Evolutionary conservation across 352 stramenopile species (phyloP).

Genomic region (Phytopythium vexans): DNA sequence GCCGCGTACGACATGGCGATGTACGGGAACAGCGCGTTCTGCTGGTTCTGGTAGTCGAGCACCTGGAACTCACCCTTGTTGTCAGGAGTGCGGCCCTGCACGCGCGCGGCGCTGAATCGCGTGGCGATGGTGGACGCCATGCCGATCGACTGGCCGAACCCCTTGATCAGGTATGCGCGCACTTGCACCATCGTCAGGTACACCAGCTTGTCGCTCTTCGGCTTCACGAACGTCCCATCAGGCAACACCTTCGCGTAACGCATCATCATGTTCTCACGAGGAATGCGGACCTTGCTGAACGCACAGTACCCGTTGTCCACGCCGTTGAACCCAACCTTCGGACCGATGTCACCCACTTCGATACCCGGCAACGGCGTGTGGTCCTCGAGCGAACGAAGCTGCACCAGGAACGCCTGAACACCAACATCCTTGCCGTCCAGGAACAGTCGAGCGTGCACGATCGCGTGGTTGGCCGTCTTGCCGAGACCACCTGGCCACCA

Average conservation of each 20-base stretch:
- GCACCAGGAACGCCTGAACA: no score
- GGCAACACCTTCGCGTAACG: conserved; percentile 37
- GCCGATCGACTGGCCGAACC: conserved; percentile 16
- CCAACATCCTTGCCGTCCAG: no score
- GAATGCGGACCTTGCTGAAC: no score
- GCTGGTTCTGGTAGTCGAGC: conserved; percentile 60
- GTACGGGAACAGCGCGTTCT: conserved; percentile 37
- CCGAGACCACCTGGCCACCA: no score
- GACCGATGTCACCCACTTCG: no score
- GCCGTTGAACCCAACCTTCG: no score
- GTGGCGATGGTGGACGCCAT: conserved; percentile 40
- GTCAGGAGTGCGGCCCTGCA: conserved; percentile 37
- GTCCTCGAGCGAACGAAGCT: no score
- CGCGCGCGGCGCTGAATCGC: conserved; percentile 43
- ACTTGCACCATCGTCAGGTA: conserved; percentile 59
- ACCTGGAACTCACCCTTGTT: conserved; percentile 54
- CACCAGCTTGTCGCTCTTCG: conserved; percentile 61
- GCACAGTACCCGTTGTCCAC: no score
- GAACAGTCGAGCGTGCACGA: no score
- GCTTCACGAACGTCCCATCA: conserved; percentile 56
- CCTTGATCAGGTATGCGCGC: conserved; percentile 24
- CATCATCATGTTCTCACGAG: conserved; percentile 57
- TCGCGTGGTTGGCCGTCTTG: no score
- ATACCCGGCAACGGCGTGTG: no score
- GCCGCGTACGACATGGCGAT: conserved; percentile 46